A percentile compares a stretch with the other conserved stretches of the same genome.
These are phyloP conservation scores for Ogataea haglerorum DNA, from an alignment of 805 yeast genomes.

Conservation along the genomic window DNA sequence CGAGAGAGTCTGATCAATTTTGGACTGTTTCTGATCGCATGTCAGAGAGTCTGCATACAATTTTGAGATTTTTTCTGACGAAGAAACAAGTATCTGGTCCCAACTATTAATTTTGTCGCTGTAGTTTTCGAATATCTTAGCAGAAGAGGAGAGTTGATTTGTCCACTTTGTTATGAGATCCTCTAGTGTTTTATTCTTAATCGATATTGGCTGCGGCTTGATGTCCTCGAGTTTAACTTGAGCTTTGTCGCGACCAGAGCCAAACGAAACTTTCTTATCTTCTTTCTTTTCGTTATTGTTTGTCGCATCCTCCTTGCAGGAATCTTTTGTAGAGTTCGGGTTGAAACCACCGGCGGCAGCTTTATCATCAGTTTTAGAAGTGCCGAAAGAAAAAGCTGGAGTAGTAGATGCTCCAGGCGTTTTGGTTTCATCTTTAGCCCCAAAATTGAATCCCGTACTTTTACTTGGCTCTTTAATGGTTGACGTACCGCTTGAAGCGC, in stretches of 20 bases:
- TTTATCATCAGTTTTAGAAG: slow-evolving; percentile 24
- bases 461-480: not conserved
- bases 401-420: not conserved
- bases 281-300: slow-evolving; percentile 13
- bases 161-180: slow-evolving; percentile 95
- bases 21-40: slow-evolving; percentile 81
- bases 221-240: slow-evolving; percentile 48
- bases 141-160: slow-evolving; percentile 68
- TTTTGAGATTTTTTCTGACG: slow-evolving; percentile 80
- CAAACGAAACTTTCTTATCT: slow-evolving; percentile 22
- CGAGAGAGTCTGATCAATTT: slow-evolving; percentile 80
- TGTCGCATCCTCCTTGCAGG: slow-evolving; percentile 13
- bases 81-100: slow-evolving; percentile 80
- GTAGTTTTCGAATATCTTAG: slow-evolving; percentile 70
- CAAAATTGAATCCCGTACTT: slow-evolving; percentile 9
- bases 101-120: slow-evolving; percentile 74
- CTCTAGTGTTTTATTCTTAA: slow-evolving; percentile 88
- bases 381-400: slow-evolving; percentile 12
- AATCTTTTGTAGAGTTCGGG: slow-evolving; percentile 4
- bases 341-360: slow-evolving; percentile 9
- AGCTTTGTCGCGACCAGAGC: slow-evolving; percentile 27
- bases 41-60: slow-evolving; percentile 72
- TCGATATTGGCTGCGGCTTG: slow-evolving; percentile 66
- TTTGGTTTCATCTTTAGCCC: slow-evolving; percentile 10
- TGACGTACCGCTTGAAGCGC: not conserved